These are phyloP conservation scores for Pleurotus salmoneostramineus DNA, from an alignment of 768 basidiomycete genomes.

Conservation along the genomic window DNA sequence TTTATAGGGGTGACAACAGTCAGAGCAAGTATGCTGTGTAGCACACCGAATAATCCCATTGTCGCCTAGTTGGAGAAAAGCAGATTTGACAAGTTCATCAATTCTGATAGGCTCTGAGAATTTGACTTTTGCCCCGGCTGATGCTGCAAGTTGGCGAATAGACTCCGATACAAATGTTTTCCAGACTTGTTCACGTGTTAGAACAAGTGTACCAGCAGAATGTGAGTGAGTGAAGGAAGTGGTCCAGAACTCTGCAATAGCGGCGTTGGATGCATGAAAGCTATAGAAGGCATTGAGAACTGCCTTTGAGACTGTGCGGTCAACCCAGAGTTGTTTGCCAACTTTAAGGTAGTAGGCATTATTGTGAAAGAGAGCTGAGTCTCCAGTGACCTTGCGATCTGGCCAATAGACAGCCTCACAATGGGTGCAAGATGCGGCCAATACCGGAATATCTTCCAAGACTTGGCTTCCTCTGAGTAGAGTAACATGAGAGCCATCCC, in stretches of 20 bases:
- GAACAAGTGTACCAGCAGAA: not conserved
- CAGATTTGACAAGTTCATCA: constrained; percentile 6
- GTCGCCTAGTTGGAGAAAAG: not conserved
- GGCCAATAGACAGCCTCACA: constrained; percentile 13
- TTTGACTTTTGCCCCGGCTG: not conserved
- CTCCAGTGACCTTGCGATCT: constrained; percentile 10
- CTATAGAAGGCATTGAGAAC: constrained; percentile 17
- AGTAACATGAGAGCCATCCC: constrained; percentile 15
- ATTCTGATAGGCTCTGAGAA: constrained; percentile 2
- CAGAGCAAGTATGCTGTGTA: not conserved
- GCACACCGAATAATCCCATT: not conserved
- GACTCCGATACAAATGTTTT: constrained; percentile 17
- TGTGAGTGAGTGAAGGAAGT: not conserved
- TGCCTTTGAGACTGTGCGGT: constrained; percentile 8
- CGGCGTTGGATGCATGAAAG: constrained; percentile 18
- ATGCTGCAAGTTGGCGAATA: constrained; percentile 10
- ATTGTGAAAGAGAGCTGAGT: not conserved
- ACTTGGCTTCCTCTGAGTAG: constrained; percentile 12
- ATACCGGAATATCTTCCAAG: constrained; percentile 11
- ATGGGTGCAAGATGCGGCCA: constrained; percentile 12
- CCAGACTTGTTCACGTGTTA: constrained; percentile 11
- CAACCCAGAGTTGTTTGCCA: constrained; percentile 11
- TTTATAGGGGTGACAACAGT: constrained; percentile 4
- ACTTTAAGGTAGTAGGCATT: constrained; percentile 11
- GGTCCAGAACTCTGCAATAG: constrained; percentile 16